Conservation (phyloP, 2,329 filamentous ascomycete species). For the Annulohypoxylon truncatum region DNA sequence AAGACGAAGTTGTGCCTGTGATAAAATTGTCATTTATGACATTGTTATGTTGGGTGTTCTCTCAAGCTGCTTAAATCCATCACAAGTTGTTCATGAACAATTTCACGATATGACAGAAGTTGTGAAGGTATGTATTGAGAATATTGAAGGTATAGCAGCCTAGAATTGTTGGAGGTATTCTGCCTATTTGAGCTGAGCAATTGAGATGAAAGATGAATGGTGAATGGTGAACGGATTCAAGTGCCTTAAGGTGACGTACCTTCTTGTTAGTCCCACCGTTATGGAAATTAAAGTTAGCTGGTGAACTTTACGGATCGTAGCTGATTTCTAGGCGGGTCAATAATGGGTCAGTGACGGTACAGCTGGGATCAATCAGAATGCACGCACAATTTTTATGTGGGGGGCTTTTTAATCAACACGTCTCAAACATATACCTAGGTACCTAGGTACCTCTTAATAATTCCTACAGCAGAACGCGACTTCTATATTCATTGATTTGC, state of each 20-base stretch:
- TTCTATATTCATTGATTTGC: slow-evolving; percentile 15
- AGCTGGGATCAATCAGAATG: neutral
- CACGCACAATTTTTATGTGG: slow-evolving; percentile 21
- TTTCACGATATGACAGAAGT: neutral
- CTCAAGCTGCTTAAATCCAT: neutral
- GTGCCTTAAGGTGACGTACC: slow-evolving; percentile 1
- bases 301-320: neutral
- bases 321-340: neutral
- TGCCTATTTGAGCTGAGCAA: slow-evolving; percentile 12
- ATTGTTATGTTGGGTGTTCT: neutral
- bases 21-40: neutral
- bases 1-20: neutral
- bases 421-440: neutral
- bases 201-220: neutral
- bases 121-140: neutral
- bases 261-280: neutral
- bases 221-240: neutral
- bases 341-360: neutral
- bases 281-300: slow-evolving; percentile 3
- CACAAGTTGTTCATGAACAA: neutral
- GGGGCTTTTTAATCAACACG: slow-evolving; percentile 26
- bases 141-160: neutral
- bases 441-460: no score
- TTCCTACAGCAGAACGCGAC: slow-evolving; percentile 15
- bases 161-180: slow-evolving; percentile 6